Conservation (phyloP, 805 yeast genomes). For the Candida nitratophila region DNA sequence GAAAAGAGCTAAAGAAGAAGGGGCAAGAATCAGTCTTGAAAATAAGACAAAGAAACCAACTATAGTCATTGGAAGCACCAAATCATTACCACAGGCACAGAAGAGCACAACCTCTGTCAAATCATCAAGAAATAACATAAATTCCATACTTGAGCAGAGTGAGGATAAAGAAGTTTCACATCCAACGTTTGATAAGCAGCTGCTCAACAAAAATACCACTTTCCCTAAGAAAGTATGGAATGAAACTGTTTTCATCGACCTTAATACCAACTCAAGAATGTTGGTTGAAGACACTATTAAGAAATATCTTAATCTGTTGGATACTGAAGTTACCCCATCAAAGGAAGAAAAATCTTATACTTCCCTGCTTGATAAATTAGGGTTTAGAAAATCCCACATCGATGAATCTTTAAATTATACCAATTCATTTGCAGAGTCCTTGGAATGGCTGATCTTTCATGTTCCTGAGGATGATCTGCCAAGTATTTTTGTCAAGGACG, state of each 20-base stretch:
- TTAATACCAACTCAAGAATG: constrained; percentile 56
- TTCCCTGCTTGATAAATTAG: constrained; percentile 31
- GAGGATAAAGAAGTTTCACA: too few relatives aligned
- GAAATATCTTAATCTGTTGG: constrained; percentile 50
- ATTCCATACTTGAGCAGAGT: too few relatives aligned
- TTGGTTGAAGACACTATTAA: constrained; percentile 56
- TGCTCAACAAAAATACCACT: constrained; percentile 9
- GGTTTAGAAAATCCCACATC: constrained; percentile 66
- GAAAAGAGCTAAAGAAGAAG: constrained; percentile 38
- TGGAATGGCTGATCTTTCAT: constrained; percentile 79
- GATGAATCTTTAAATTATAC: constrained; percentile 64
- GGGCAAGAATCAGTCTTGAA: constrained; percentile 38
- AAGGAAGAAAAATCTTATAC: constrained; percentile 6
- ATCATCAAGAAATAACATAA: neutral
- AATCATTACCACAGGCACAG: neutral
- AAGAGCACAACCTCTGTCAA: neutral
- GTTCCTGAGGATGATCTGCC: constrained; percentile 96
- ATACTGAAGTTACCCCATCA: constrained; percentile 10
- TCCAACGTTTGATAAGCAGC: constrained; percentile 1
- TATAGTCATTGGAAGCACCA: constrained; percentile 26
- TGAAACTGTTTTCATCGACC: constrained; percentile 57
- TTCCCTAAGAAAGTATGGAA: constrained; percentile 64
- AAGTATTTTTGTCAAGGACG: constrained; percentile 45
- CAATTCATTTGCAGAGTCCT: constrained; percentile 38
- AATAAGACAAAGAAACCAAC: constrained; percentile 44